phyloP scores from a whole-genome alignment of 768 basidiomycete genomes.

The Solioccasus polychromus region DNA sequence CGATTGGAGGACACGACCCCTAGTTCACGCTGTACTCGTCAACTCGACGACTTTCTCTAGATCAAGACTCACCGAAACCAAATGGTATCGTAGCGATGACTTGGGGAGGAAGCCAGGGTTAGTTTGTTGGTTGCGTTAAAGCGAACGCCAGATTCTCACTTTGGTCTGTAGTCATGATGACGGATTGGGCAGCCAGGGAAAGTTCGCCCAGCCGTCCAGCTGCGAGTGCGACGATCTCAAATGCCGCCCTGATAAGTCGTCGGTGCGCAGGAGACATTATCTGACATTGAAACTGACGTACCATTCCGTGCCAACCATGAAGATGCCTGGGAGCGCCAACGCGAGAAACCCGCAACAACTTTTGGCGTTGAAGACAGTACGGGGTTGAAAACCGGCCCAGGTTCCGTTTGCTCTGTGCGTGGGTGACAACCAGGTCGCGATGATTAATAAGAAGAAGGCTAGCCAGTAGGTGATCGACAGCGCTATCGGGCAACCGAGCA shows the following conservation, averaged over 20 bases:
- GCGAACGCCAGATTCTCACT: conserved; percentile 35
- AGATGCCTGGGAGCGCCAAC: conserved; percentile 71
- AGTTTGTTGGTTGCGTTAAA: neutral
- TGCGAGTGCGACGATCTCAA: conserved; percentile 78
- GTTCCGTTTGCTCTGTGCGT: conserved; percentile 54
- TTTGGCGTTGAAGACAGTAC: conserved; percentile 41
- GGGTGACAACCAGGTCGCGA: conserved; percentile 49
- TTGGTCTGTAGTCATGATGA: conserved; percentile 80
- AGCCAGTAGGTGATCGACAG: conserved; percentile 70
- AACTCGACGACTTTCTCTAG: neutral
- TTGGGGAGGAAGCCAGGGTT: conserved; percentile 17
- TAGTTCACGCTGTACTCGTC: conserved; percentile 13
- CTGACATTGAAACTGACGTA: conserved; percentile 25
- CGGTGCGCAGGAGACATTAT: neutral
- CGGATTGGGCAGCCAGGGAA: conserved; percentile 69
- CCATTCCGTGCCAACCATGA: conserved; percentile 84
- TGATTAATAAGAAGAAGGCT: conserved; percentile 53
- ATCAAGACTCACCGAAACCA: conserved; percentile 49
- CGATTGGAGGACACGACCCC: conserved; percentile 70
- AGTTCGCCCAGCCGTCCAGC: conserved; percentile 69
- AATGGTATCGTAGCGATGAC: conserved; percentile 76
- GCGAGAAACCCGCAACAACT: conserved; percentile 58
- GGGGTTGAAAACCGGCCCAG: conserved; percentile 58
- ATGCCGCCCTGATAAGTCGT: conserved; percentile 57
- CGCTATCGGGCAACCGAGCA: conserved; percentile 66